Evolutionary conservation across 2,329 filamentous ascomycete genomes (phyloP).

Genomic region (Arthrinium phaeospermum): DNA sequence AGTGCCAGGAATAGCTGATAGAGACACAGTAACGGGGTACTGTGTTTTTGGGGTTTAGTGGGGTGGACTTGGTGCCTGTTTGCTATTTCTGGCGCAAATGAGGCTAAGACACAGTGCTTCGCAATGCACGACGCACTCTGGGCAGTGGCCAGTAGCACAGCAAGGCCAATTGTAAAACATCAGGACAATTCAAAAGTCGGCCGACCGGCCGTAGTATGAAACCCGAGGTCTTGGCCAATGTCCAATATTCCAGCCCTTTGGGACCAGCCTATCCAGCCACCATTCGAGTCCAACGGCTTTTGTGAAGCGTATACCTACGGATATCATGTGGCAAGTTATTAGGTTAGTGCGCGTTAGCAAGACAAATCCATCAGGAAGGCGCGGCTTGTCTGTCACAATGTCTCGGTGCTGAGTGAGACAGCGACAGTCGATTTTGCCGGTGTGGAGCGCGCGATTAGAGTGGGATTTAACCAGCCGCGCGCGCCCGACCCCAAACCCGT

Average conservation of each 20-base stretch:
- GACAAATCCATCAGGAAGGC: not conserved
- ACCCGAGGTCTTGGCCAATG: not conserved
- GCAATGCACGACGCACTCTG: not conserved
- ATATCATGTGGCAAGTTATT: not conserved
- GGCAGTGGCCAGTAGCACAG: not conserved
- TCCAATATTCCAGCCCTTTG: not conserved
- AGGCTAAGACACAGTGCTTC: not conserved
- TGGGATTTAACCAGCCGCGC: not conserved
- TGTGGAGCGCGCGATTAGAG: constrained; percentile 1
- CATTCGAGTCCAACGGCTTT: not conserved
- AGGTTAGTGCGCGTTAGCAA: not conserved
- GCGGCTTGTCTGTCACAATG: not conserved
- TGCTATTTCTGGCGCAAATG: not conserved
- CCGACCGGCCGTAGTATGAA: not conserved
- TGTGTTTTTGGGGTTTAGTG: not conserved
- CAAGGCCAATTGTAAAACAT: not conserved
- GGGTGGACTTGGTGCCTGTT: not conserved
- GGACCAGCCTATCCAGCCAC: not conserved
- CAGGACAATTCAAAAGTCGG: not conserved
- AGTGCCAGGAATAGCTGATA: not conserved
- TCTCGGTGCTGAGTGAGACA: not conserved
- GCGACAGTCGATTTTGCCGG: not conserved
- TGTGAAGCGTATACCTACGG: not conserved
- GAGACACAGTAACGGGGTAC: not conserved
- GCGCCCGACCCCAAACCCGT: not conserved